These are phyloP conservation scores for Pythium rhizo-oryzae DNA, from an alignment of 352 stramenopile species.

Conservation along the genomic window DNA sequence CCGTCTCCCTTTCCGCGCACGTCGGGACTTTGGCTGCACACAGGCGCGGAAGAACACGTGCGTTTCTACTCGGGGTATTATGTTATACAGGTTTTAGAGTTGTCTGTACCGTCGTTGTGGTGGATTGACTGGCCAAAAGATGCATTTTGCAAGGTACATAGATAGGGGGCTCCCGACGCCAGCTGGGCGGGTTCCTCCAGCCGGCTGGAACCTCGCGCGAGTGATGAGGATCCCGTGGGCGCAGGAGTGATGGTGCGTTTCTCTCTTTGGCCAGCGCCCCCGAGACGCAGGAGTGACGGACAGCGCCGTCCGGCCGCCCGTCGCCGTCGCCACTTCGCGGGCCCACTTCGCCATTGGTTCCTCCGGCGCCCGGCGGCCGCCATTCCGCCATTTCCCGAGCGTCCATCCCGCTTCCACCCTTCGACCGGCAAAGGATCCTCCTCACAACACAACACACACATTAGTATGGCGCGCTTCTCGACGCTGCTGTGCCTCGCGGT, in stretches of 20 bases:
- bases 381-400: conserved; percentile 7
- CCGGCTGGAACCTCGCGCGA: background rate
- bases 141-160: background rate
- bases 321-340: conserved; percentile 12
- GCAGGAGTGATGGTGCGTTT: conserved; percentile 20
- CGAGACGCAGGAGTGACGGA: background rate
- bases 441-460: background rate
- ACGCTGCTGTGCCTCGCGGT: conserved; percentile 14
- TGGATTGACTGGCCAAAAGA: conserved; percentile 2
- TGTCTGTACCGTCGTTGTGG: too few relatives aligned
- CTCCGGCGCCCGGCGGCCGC: background rate
- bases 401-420: background rate
- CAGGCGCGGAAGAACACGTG: background rate
- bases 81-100: conserved; percentile 4
- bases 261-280: background rate
- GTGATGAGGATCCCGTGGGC: background rate
- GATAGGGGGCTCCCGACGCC: background rate
- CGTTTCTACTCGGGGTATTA: background rate
- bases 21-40: background rate
- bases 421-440: background rate
- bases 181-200: conserved; percentile 1
- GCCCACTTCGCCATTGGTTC: conserved; percentile 16
- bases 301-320: conserved; percentile 1
- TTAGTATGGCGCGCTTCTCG: conserved; percentile 12
- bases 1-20: background rate